Evolutionary conservation across 1,284 basidiomycete species (phyloP).

Genomic region (Neonothopanus nambi): DNA sequence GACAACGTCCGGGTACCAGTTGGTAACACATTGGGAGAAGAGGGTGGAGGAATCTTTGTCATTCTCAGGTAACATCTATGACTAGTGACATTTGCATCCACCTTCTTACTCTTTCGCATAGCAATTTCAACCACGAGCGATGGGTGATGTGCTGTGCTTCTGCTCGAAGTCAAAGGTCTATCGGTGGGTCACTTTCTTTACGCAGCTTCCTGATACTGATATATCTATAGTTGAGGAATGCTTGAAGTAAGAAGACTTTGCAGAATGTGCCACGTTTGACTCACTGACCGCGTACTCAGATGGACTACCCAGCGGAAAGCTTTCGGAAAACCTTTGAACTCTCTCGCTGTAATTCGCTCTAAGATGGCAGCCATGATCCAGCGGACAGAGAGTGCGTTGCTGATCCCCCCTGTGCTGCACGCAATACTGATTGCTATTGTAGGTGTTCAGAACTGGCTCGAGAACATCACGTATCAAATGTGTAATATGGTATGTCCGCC

Average conservation of each 20-base stretch:
- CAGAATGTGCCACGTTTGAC: neutral
- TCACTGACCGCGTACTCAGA: conserved; percentile 29
- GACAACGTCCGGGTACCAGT: conserved; percentile 86
- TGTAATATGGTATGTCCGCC: conserved; percentile 66
- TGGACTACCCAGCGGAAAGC: conserved; percentile 81
- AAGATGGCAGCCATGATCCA: conserved; percentile 88
- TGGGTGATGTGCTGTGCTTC: conserved; percentile 74
- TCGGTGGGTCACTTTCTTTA: conserved; percentile 26
- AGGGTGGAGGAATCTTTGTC: conserved; percentile 81
- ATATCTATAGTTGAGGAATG: conserved; percentile 59
- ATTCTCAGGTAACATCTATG: conserved; percentile 53
- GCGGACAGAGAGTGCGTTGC: conserved; percentile 59
- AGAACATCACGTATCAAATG: conserved; percentile 92
- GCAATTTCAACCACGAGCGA: conserved; percentile 77
- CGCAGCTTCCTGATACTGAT: conserved; percentile 27
- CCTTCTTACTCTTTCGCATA: conserved; percentile 15
- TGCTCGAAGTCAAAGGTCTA: conserved; percentile 49
- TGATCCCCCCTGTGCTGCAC: neutral
- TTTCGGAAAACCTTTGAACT: conserved; percentile 84
- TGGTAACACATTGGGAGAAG: conserved; percentile 85
- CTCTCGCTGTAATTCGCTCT: conserved; percentile 81
- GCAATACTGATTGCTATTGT: neutral
- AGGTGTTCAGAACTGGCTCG: conserved; percentile 80
- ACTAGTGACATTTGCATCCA: neutral
- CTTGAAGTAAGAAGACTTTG: conserved; percentile 54